These are phyloP conservation scores for Yamadazyma diddensiae DNA, from an alignment of 1,139 yeast genomes.

Conservation along the genomic window DNA sequence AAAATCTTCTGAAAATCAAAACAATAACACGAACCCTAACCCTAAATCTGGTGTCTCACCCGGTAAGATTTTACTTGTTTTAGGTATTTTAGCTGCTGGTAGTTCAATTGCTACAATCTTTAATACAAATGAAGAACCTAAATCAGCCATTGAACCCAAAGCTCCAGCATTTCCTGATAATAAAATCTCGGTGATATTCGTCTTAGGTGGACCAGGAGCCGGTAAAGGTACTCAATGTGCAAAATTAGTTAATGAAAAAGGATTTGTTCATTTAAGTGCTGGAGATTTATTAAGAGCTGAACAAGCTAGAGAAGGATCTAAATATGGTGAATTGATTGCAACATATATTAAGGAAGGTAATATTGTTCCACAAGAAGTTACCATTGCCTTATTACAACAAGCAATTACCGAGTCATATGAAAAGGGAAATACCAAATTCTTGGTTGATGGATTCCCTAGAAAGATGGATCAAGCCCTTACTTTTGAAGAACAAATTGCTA, in stretches of 20 bases:
- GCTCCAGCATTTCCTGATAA: conserved; percentile 52
- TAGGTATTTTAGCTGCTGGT: conserved; percentile 44
- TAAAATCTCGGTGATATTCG: conserved; percentile 77
- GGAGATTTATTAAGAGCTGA: conserved; percentile 94
- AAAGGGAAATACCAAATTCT: conserved; percentile 57
- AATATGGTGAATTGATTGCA: conserved; percentile 83
- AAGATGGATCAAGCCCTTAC: conserved; percentile 97
- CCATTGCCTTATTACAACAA: conserved; percentile 75
- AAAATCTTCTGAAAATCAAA: no score
- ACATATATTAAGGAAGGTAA: conserved; percentile 80
- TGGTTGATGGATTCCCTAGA: conserved; percentile 96
- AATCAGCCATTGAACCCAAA: conserved; percentile 45
- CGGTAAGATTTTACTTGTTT: conserved; percentile 22
- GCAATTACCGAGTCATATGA: conserved; percentile 61
- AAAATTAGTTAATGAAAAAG: conserved; percentile 72
- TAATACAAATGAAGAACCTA: conserved; percentile 45
- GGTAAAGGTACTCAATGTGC: conserved; percentile 98
- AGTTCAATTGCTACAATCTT: conserved; percentile 45
- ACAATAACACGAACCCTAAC: no score
- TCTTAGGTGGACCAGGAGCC: conserved; percentile 88
- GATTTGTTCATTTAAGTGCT: conserved; percentile 87
- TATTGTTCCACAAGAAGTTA: conserved; percentile 95
- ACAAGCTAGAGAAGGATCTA: conserved; percentile 77
- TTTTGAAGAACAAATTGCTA: conserved; percentile 79
- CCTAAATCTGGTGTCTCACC: conserved; percentile 11